A percentile compares a stretch with the other conserved stretches of the same genome.
Conservation (phyloP, 2,329 filamentous ascomycete species). For the Colletotrichum ledebouriae region DNA sequence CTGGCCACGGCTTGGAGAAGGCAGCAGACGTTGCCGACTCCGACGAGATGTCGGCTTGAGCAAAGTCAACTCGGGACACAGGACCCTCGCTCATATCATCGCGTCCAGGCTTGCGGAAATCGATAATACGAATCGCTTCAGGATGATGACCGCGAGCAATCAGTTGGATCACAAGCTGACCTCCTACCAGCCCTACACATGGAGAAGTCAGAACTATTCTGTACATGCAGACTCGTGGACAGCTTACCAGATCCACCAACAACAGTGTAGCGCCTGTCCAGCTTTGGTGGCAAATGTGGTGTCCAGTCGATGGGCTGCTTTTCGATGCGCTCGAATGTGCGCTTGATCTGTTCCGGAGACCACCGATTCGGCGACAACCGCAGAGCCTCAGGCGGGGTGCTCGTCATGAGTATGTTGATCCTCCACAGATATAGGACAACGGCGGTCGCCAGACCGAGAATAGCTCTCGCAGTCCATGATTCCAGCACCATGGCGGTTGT, state of each 20-base stretch:
- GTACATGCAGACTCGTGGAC: neutral
- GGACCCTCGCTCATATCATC: slow-evolving; percentile 56
- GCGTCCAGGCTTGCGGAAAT: slow-evolving; percentile 60
- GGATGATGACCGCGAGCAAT: slow-evolving; percentile 65
- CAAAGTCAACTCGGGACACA: slow-evolving; percentile 56
- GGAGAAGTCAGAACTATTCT: slow-evolving; percentile 1
- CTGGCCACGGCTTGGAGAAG: slow-evolving; percentile 63
- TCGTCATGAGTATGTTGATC: slow-evolving; percentile 54
- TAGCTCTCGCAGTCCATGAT: slow-evolving; percentile 28
- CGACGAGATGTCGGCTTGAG: slow-evolving; percentile 65
- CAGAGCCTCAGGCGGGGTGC: slow-evolving; percentile 53
- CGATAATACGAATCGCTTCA: slow-evolving; percentile 65
- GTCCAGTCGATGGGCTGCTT: slow-evolving; percentile 55
- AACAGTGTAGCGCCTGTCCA: slow-evolving; percentile 59
- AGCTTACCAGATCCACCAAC: slow-evolving; percentile 61
- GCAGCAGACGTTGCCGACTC: slow-evolving; percentile 57
- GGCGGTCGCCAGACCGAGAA: slow-evolving; percentile 22
- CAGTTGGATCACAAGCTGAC: slow-evolving; percentile 67
- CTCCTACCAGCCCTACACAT: slow-evolving; percentile 64
- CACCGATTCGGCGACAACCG: slow-evolving; percentile 52
- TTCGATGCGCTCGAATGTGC: slow-evolving; percentile 52
- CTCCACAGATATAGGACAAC: slow-evolving; percentile 53
- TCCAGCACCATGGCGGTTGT: slow-evolving; percentile 25
- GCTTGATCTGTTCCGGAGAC: slow-evolving; percentile 53
- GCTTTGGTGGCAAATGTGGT: slow-evolving; percentile 54